Base-by-base conservation (phyloP, 2,329 filamentous ascomycete species). In the Sclerotinia subarctica region DNA sequence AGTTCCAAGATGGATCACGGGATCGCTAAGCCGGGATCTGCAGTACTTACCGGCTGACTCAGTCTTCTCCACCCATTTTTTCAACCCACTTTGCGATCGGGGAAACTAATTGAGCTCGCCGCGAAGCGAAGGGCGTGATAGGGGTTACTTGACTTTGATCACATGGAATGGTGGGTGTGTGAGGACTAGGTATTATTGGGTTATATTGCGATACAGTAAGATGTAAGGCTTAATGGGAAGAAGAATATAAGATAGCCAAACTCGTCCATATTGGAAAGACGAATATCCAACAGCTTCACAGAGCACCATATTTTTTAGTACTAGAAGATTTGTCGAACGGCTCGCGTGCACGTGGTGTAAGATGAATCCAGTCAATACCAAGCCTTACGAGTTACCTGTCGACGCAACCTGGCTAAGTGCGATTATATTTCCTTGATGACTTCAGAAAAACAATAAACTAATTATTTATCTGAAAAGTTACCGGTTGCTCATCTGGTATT, bases 401-500 rank as follows among this genome's bases (percentile, higher is more conserved):
- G 59, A 51, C 15, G n/a, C 46, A 17, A 63, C 59, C 15, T 63
- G 59, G 59, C 13, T 62, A 19, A 62, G 59, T 62, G 15, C 46
- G 46, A 17, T 38, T 35, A 46, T 21, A 8, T 32, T 32, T 17
- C 17, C 6, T 19, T 51, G 17, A 10, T 11, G 17, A 52, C 4
- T 42, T 51, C 3, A 17, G 32, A 3, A n/a, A 56, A 38, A 29
- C 1, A 26, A 51, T 38, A 26, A 11, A 26, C 59, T 63, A 52
- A 63, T 21, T 19, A 26, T 8, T 26, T 26, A 13, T 8, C n/a
- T 5, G 3, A 51, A 51, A 32, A 83, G 81, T 83, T 26, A 83
- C 82, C 47, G 82, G 83, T 21, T 84, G 81, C 71, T 84, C 83
- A 0, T 80, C 78, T 0, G 83, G 83, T 17, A 82, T 85, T 10